Evolutionary conservation across 2,329 filamentous ascomycete species (phyloP), one percentile per base, ranked within the genome.

Genomic region (Emergomyces africanus): DNA sequence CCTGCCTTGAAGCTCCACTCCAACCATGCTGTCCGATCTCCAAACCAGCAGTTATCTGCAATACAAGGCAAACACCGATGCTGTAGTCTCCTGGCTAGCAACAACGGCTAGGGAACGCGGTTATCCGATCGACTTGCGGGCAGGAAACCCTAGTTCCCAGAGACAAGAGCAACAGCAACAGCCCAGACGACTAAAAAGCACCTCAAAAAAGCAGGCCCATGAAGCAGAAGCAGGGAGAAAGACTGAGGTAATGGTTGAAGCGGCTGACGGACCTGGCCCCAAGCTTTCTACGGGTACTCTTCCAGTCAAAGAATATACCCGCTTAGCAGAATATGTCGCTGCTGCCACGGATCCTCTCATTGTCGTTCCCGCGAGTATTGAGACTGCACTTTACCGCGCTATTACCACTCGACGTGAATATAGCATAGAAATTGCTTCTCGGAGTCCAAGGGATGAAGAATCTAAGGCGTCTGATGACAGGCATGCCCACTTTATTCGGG

Each of bases 1-100:
- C 39, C n/a, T 42, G 12, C 15, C 18, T 42, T 9, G 20, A 20
- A n/a, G 5, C 8, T 18, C 18, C n/a, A 5, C 20, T 44, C 8
- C 41, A 20, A 44, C 23, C 5, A 60, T 60, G 59, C 48, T 60
- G 23, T 44, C 48, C 41, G 18, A 54, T 42, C 50, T 60, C 55
- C n/a, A 53, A 18, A 4, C 30, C 12, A 53, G 20, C 23, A 60
- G 48, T 23, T 57, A 58, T 54, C 15, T 35, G 8, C 42, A 46
- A 37, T 58, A 60, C 44, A 58, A 58, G 46, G n/a, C 37, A 37
- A 55, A 60, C 37, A 58, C 59, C 33, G 50, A 58, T 30, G 25
- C 37, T 15, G 25, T 59, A 25, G 68, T 66, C 61, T 64, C 66
- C 18, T 70, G 68, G 66, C 64, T 70, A 42, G 62, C 67, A 9